Conservation (phyloP, 2,329 filamentous ascomycete species). For the Ceratocystis cacaofunesta region DNA sequence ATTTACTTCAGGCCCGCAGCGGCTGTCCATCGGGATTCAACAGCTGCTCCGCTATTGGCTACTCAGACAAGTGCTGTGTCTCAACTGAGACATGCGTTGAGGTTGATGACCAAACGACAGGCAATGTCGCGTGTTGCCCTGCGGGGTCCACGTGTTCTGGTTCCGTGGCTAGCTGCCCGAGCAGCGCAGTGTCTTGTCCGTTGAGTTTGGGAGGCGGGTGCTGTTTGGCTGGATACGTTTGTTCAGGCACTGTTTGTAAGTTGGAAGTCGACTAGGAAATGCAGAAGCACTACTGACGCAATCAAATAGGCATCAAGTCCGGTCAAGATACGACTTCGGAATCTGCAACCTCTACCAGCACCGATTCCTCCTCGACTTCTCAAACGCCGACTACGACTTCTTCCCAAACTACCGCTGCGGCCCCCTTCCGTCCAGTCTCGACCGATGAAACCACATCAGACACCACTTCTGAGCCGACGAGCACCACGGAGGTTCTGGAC, state of each 20-base stretch:
- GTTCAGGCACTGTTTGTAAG: slow-evolving; percentile 55
- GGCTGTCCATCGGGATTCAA: slow-evolving; percentile 55
- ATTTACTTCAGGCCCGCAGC: slow-evolving; percentile 39
- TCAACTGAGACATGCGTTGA: slow-evolving; percentile 50
- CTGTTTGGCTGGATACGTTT: slow-evolving; percentile 57
- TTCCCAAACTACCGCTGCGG: slow-evolving; percentile 24
- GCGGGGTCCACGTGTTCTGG: slow-evolving; percentile 48
- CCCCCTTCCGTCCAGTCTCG: slow-evolving; percentile 18
- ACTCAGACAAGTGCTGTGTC: slow-evolving; percentile 58
- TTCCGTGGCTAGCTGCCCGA: slow-evolving; percentile 44
- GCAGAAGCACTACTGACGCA: slow-evolving; percentile 2
- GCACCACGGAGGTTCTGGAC: slow-evolving; percentile 27
- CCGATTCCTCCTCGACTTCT: slow-evolving; percentile 17
- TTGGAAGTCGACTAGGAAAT: slow-evolving; percentile 19
- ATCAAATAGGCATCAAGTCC: slow-evolving; percentile 10
- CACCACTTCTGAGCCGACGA: slow-evolving; percentile 21
- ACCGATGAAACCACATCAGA: slow-evolving; percentile 26
- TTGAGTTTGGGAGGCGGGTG: slow-evolving; percentile 56
- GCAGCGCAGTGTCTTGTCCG: slow-evolving; percentile 49
- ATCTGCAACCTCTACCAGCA: slow-evolving; percentile 21
- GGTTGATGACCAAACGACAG: slow-evolving; percentile 46
- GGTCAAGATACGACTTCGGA: slow-evolving; percentile 22
- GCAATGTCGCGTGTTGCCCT: slow-evolving; percentile 63
- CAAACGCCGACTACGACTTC: slow-evolving; percentile 29
- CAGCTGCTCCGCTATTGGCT: slow-evolving; percentile 48